Evolutionary conservation across 805 yeast species (phyloP).

Genomic region (Starmerella floricola): DNA sequence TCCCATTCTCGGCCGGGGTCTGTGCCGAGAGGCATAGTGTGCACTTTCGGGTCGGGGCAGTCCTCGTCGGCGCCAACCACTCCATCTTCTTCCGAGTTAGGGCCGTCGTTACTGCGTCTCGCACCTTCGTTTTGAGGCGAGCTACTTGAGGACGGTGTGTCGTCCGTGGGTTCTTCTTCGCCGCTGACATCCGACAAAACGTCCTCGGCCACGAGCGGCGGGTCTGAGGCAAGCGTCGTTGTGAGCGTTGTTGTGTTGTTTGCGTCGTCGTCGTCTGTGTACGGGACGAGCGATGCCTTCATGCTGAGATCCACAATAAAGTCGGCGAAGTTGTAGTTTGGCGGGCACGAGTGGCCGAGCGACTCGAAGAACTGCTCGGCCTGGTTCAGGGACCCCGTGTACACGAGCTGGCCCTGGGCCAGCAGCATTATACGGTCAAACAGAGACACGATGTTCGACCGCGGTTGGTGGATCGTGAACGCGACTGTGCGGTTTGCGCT

Average conservation of each 20-base stretch:
- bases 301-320: conserved; percentile 84
- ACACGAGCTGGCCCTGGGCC: conserved; percentile 75
- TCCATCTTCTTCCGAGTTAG: too few relatives aligned
- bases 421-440: conserved; percentile 73
- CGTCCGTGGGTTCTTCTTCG: conserved; percentile 1
- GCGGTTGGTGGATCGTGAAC: conserved; percentile 92
- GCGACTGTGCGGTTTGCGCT: conserved; percentile 77
- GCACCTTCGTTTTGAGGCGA: too few relatives aligned
- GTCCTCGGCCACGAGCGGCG: conserved; percentile 3
- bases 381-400: conserved; percentile 70
- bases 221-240: not conserved
- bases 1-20: conserved; percentile 23
- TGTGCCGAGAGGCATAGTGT: conserved; percentile 16
- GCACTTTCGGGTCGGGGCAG: conserved; percentile 20
- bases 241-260: not conserved
- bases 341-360: conserved; percentile 72
- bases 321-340: conserved; percentile 88
- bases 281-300: conserved; percentile 30
- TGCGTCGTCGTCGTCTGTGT: conserved; percentile 2
- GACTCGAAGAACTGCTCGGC: conserved; percentile 64
- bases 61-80: conserved; percentile 6
- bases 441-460: conserved; percentile 85
- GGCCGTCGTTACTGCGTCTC: too few relatives aligned
- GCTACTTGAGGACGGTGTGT: not conserved
- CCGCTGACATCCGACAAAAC: conserved; percentile 12